phyloP scores from a whole-genome alignment of 1,284 basidiomycete genomes.

The Cutaneotrichosporon dermatis region DNA sequence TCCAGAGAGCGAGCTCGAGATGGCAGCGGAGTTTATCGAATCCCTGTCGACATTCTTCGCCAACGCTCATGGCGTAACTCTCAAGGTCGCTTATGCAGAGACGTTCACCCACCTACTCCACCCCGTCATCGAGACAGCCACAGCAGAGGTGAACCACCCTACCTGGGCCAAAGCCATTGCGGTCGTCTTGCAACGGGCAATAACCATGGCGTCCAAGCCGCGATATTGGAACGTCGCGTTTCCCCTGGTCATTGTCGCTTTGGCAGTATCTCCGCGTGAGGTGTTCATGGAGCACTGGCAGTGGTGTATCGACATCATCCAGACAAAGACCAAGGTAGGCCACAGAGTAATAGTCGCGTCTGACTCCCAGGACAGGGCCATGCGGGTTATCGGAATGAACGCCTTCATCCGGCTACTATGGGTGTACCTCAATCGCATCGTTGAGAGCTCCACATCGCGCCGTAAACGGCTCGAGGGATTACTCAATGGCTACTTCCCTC shows the following conservation, averaged over 20 bases:
- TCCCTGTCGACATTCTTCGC: slow-evolving; percentile 76
- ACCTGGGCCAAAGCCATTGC: slow-evolving; percentile 90
- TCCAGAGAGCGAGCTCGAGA: slow-evolving; percentile 88
- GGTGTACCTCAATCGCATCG: slow-evolving; percentile 91
- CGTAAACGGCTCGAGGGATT: slow-evolving; percentile 72
- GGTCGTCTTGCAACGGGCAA: slow-evolving; percentile 74
- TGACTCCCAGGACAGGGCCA: slow-evolving; percentile 64
- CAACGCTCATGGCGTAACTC: slow-evolving; percentile 73
- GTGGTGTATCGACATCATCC: slow-evolving; percentile 63
- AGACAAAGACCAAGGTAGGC: slow-evolving; percentile 72
- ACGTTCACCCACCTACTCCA: slow-evolving; percentile 74
- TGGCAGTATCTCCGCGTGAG: slow-evolving; percentile 83
- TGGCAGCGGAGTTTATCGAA: slow-evolving; percentile 86
- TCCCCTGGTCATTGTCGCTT: slow-evolving; percentile 73
- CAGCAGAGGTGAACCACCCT: slow-evolving; percentile 94
- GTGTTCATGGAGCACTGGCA: slow-evolving; percentile 81
- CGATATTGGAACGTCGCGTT: slow-evolving; percentile 88
- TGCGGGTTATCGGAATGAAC: slow-evolving; percentile 71
- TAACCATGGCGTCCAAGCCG: slow-evolving; percentile 81
- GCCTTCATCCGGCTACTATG: slow-evolving; percentile 79
- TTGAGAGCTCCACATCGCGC: slow-evolving; percentile 73
- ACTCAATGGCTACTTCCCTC: slow-evolving; percentile 74
- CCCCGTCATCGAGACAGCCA: slow-evolving; percentile 88
- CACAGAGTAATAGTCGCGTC: slow-evolving; percentile 6
- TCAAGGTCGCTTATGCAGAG: slow-evolving; percentile 85